Conservation (phyloP, 2,329 filamentous ascomycete genomes). For the Sclerotinia glacialis region DNA sequence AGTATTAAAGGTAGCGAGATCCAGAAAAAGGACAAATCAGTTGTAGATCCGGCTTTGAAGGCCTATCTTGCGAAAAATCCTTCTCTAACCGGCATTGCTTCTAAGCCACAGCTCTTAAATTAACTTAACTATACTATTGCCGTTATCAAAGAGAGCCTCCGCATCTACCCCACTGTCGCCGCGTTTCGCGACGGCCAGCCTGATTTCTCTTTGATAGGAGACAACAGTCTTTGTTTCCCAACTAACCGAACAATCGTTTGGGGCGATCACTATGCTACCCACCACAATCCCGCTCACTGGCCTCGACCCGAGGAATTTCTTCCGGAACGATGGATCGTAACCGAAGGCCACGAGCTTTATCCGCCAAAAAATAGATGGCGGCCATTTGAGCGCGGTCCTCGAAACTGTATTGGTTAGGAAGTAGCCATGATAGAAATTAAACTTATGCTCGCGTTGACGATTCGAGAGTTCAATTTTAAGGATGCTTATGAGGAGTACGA, state of each 20-base stretch:
- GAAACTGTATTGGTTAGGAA: conserved; percentile 57
- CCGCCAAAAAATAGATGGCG: conserved; percentile 47
- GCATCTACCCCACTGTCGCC: neutral
- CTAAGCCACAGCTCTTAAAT: conserved; percentile 27
- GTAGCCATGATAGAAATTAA: conserved; percentile 51
- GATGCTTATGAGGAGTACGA: conserved; percentile 14
- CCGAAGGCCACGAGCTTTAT: conserved; percentile 40
- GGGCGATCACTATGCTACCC: conserved; percentile 2
- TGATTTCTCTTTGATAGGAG: neutral
- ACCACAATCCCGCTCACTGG: conserved; percentile 46
- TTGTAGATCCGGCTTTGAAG: conserved; percentile 14
- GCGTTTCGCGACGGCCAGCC: neutral
- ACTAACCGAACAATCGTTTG: conserved; percentile 4
- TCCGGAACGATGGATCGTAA: conserved; percentile 48
- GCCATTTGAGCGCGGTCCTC: conserved; percentile 53
- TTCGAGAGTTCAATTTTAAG: conserved; percentile 18
- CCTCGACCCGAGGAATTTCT: conserved; percentile 46
- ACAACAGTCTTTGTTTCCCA: conserved; percentile 2
- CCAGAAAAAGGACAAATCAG: neutral
- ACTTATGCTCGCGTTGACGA: conserved; percentile 46
- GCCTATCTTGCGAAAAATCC: conserved; percentile 11
- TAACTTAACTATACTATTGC: conserved; percentile 27
- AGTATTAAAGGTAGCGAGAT: neutral
- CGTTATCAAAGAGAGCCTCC: conserved; percentile 28
- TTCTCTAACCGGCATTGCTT: neutral